Evolutionary conservation across 257 asterid genomes (phyloP).

Genomic region (Nicotiana sylvestris): DNA sequence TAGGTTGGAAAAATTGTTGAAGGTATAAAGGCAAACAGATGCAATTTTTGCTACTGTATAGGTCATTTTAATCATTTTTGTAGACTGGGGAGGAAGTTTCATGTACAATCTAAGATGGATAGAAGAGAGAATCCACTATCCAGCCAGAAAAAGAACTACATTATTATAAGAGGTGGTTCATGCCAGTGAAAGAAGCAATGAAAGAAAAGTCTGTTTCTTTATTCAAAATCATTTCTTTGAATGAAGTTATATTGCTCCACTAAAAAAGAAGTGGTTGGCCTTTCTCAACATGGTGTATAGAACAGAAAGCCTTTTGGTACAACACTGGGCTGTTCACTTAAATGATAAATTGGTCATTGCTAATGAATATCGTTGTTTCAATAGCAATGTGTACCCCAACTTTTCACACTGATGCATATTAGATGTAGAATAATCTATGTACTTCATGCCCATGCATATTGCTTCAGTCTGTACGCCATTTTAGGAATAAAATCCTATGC

Average conservation of each 20-base stretch:
- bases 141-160: not conserved
- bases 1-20: not conserved
- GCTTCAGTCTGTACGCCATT: not conserved
- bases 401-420: not conserved
- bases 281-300: not conserved
- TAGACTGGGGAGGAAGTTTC: not conserved
- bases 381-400: constrained; percentile 2
- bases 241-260: not conserved
- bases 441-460: not conserved
- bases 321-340: not conserved
- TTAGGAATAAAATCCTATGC: not conserved
- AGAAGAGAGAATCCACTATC: not conserved
- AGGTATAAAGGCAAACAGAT: not conserved
- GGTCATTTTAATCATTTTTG: not conserved
- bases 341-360: not conserved
- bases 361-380: not conserved
- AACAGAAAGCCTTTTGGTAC: not conserved
- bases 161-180: not conserved
- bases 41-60: not conserved
- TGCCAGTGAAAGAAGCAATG: not conserved
- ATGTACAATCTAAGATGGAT: not conserved
- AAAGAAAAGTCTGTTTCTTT: not conserved
- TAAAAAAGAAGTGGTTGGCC: not conserved
- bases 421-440: not conserved
- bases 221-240: not conserved